Base-by-base conservation (phyloP, 2,329 filamentous ascomycete genomes). In the Cadophora gregata region DNA sequence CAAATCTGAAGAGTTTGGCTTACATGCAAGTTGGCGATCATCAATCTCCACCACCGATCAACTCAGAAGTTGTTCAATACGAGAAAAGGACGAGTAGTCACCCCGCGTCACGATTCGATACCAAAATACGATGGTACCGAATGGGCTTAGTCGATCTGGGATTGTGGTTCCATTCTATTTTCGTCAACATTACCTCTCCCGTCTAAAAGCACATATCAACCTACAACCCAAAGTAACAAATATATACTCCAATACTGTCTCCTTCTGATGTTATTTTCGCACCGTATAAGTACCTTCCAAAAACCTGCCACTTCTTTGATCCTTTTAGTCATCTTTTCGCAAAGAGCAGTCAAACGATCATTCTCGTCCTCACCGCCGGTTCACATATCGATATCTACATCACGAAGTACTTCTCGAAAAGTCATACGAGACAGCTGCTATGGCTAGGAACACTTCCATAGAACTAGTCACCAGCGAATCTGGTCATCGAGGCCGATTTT, bases 341-440 rank as follows among this genome's bases (percentile, higher is more conserved):
- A 67, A 31, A 50, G 69, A 67, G 69, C 21, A 60, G n/a, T 55
- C 47, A 36, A 64, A 58, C 48, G n/a, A 66, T 75, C 65, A 71
- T 78, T 51, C 77, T 82, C 64, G 78, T 83, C 69, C 76, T 83
- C 62, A 81, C 81, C 25, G 73, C 78, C 8, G 81, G 81, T 0
- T 67, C 79, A 36, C 81, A 80, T 61, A 70, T 81, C 47, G 81
- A 79, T 3, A 67, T 73, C 2, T 65, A 74, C 47, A 76, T 80
- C 7, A 77, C 79, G 24, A 72, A 31, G 71, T 74, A 14, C 81
- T 82, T 69, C 75, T 77, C n/a, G 64, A 72, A 7, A 79, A 79
- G 62, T 80, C 80, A 61, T 82, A 82, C 74, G 77, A 76, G 60
- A 77, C 82, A 38, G 81, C 79, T 10, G 72, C 78, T 33, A 78